phyloP scores from a whole-genome alignment of 2,329 filamentous ascomycete species.

The Aspergillus hiratsukae region DNA sequence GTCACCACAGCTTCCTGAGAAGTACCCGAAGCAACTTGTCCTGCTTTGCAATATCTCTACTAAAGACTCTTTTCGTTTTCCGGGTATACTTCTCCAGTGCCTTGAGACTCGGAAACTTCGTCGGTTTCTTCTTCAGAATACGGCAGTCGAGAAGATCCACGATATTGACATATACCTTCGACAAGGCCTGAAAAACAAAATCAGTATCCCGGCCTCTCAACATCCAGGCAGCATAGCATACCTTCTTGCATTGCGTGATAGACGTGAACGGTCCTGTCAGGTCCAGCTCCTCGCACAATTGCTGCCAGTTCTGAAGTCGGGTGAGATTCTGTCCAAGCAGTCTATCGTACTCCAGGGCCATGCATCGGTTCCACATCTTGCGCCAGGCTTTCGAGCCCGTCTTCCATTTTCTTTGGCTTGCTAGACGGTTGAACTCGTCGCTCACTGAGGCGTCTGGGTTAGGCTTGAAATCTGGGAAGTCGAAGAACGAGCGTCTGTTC shows the following conservation, averaged over 20 bases:
- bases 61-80: conserved; percentile 8
- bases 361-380: conserved; percentile 19
- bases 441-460: conserved; percentile 10
- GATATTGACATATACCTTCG: conserved; percentile 23
- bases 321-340: conserved; percentile 9
- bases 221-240: conserved; percentile 1
- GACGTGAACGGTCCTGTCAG: conserved; percentile 13
- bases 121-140: conserved; percentile 3
- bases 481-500: conserved; percentile 6
- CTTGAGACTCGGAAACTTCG: conserved; percentile 9
- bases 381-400: conserved; percentile 16
- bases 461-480: conserved; percentile 13
- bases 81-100: conserved; percentile 16
- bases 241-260: conserved; percentile 26
- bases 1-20: conserved; percentile 13
- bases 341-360: conserved; percentile 16
- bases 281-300: conserved; percentile 21
- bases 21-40: conserved; percentile 18
- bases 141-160: conserved; percentile 27
- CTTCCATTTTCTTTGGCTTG: conserved; percentile 16
- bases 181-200: conserved; percentile 15
- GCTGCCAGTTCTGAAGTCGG: conserved; percentile 19
- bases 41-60: conserved; percentile 14
- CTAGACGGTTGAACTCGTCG: conserved; percentile 19
- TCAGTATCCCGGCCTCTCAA: neutral